phyloP scores from a whole-genome alignment of 2,329 filamentous ascomycete genomes.

The Ilyonectria mors-panacis region DNA sequence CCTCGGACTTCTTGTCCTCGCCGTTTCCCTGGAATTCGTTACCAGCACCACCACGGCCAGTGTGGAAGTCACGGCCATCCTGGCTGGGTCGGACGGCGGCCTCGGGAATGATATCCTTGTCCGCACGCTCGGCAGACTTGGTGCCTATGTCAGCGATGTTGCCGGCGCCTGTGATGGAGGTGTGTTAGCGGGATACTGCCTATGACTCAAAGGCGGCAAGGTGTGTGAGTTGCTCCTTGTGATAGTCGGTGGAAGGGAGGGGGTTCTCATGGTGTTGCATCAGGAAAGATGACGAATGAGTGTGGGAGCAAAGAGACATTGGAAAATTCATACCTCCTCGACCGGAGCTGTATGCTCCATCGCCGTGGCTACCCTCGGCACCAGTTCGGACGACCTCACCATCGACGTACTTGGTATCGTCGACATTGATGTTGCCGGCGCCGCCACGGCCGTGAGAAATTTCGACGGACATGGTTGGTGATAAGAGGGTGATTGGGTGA shows the following conservation, averaged over 20 bases:
- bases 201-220: not conserved
- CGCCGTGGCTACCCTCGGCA: conserved; percentile 68
- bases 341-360: conserved; percentile 72
- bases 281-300: conserved; percentile 15
- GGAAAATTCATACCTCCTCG: conserved; percentile 65
- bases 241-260: conserved; percentile 15
- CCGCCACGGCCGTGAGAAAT: conserved; percentile 74
- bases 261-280: conserved; percentile 7
- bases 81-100: conserved; percentile 64
- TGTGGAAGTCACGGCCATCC: conserved; percentile 68
- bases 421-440: conserved; percentile 72
- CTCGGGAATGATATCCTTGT: conserved; percentile 68
- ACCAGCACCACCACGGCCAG: conserved; percentile 72
- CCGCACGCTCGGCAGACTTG: conserved; percentile 58
- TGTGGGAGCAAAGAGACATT: not conserved
- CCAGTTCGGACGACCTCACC: conserved; percentile 73
- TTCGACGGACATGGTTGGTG: conserved; percentile 57
- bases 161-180: conserved; percentile 62
- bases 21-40: conserved; percentile 63
- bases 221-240: conserved; percentile 10
- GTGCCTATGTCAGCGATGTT: conserved; percentile 69
- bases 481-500: conserved; percentile 18
- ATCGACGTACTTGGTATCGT: conserved; percentile 73
- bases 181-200: conserved; percentile 27
- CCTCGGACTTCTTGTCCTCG: conserved; percentile 49